These are phyloP conservation scores for Huiozyma naganishii DNA, from an alignment of 805 yeast species.

Conservation along the genomic window DNA sequence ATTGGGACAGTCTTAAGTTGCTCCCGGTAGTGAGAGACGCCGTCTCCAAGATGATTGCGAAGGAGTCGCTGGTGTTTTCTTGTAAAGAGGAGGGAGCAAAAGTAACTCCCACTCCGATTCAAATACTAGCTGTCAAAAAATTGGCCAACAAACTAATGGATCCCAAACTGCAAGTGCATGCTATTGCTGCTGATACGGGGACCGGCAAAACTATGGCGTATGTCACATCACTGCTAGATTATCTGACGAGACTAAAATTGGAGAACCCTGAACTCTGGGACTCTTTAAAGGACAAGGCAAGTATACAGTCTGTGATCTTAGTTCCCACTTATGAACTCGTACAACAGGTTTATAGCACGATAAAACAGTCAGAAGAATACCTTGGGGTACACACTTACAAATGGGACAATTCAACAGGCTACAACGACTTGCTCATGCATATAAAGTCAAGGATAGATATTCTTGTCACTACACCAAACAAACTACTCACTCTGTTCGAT, in stretches of 20 bases:
- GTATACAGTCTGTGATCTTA: slow-evolving; percentile 61
- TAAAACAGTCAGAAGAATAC: slow-evolving; percentile 22
- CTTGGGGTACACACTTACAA: slow-evolving; percentile 39
- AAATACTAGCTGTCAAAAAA: slow-evolving; percentile 52
- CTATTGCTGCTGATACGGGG: slow-evolving; percentile 94
- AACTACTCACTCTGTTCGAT: slow-evolving; percentile 34
- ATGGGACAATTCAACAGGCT: slow-evolving; percentile 55
- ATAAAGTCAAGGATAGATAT: slow-evolving; percentile 56
- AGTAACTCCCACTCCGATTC: slow-evolving; percentile 66
- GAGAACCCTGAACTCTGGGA: slow-evolving; percentile 30
- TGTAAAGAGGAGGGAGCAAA: not conserved
- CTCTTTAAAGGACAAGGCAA: slow-evolving; percentile 27
- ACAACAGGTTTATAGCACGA: slow-evolving; percentile 53
- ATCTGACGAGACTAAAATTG: slow-evolving; percentile 47
- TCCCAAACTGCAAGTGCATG: slow-evolving; percentile 45
- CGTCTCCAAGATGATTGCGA: slow-evolving; percentile 42
- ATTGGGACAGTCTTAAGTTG: slow-evolving; percentile 58
- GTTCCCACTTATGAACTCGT: slow-evolving; percentile 88
- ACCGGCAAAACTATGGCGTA: slow-evolving; percentile 95
- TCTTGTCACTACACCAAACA: slow-evolving; percentile 77
- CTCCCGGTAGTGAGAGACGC: slow-evolving; percentile 57
- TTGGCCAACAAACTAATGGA: slow-evolving; percentile 27
- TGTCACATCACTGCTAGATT: slow-evolving; percentile 62
- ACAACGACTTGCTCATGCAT: slow-evolving; percentile 38
- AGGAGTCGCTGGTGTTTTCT: slow-evolving; percentile 29